These are phyloP conservation scores for Mycena vulgaris DNA, from an alignment of 768 basidiomycete species.

Conservation along the genomic window DNA sequence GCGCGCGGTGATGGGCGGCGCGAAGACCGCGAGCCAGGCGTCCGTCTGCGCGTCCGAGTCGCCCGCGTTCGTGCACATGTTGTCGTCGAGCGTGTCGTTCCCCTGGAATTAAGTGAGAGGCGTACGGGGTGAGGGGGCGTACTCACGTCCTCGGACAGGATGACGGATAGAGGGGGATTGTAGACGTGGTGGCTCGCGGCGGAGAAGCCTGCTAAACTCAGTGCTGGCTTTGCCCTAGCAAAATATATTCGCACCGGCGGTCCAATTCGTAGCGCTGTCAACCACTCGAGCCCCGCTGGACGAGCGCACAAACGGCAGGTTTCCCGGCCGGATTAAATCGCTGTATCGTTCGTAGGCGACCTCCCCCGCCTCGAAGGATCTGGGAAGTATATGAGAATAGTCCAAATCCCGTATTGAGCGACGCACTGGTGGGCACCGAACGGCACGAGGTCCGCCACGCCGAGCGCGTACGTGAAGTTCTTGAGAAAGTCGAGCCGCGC, in stretches of 20 bases:
- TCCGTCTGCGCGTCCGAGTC: constrained; percentile 58
- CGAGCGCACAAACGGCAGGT: constrained; percentile 66
- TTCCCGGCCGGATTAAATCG: constrained; percentile 57
- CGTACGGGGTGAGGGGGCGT: neutral
- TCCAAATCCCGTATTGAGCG: too few species aligned
- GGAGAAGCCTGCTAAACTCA: constrained; percentile 67
- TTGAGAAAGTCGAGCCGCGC: constrained; percentile 69
- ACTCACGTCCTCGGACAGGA: constrained; percentile 64
- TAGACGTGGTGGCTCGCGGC: constrained; percentile 61
- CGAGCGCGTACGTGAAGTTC: constrained; percentile 72
- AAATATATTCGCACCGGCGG: constrained; percentile 59
- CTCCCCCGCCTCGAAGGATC: constrained; percentile 60
- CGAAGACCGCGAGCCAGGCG: constrained; percentile 71
- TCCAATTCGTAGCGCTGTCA: constrained; percentile 81
- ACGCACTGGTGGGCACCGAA: constrained; percentile 63
- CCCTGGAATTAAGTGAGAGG: constrained; percentile 45
- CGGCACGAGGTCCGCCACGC: constrained; percentile 66
- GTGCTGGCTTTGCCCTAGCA: too few species aligned
- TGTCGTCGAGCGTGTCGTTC: constrained; percentile 79
- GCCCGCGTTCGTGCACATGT: constrained; percentile 73
- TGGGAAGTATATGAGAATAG: neutral
- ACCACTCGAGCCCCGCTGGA: constrained; percentile 72
- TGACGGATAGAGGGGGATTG: constrained; percentile 66
- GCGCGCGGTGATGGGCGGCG: constrained; percentile 67
- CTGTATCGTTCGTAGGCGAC: constrained; percentile 70